Evolutionary conservation across 345 rosid species (phyloP).

Genomic region (Barbarea vulgaris): DNA sequence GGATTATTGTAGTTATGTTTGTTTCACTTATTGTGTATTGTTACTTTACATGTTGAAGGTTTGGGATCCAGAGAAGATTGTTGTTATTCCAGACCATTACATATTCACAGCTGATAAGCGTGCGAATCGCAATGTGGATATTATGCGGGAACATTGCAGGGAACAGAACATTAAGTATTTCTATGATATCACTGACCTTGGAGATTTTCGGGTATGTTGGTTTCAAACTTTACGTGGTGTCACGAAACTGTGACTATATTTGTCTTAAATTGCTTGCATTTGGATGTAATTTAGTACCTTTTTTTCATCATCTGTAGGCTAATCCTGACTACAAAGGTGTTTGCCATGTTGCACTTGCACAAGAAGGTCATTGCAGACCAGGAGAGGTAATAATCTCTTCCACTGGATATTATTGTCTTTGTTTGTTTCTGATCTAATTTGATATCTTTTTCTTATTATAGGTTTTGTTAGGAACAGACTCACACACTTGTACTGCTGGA

Average conservation of each 20-base stretch:
- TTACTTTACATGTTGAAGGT: constrained; percentile 54
- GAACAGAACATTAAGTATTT: constrained; percentile 94
- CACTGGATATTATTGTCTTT: background rate
- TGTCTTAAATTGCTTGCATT: background rate
- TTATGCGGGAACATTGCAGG: constrained; percentile 82
- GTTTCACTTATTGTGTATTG: background rate
- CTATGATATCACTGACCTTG: constrained; percentile 88
- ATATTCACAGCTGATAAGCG: constrained; percentile 92
- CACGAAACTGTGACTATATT: background rate
- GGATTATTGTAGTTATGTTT: background rate
- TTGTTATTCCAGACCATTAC: constrained; percentile 95
- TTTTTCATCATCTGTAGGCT: constrained; percentile 53
- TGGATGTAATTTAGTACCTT: background rate
- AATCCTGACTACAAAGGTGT: constrained; percentile 99
- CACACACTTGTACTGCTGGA: constrained; percentile 98
- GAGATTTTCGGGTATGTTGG: constrained; percentile 72
- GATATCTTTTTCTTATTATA: constrained; percentile 35
- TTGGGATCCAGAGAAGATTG: constrained; percentile 96
- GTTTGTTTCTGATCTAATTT: background rate
- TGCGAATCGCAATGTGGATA: constrained; percentile 95
- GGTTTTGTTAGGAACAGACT: constrained; percentile 95
- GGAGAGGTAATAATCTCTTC: constrained; percentile 69
- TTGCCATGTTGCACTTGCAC: constrained; percentile 96
- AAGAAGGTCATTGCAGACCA: constrained; percentile 99
- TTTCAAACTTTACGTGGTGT: constrained; percentile 3